Percentiles rank a stretch among this genome's conserved stretches.
These are phyloP conservation scores for Aureobasidium zeae DNA, from an alignment of 2,329 filamentous ascomycete genomes.

Conservation along the genomic window DNA sequence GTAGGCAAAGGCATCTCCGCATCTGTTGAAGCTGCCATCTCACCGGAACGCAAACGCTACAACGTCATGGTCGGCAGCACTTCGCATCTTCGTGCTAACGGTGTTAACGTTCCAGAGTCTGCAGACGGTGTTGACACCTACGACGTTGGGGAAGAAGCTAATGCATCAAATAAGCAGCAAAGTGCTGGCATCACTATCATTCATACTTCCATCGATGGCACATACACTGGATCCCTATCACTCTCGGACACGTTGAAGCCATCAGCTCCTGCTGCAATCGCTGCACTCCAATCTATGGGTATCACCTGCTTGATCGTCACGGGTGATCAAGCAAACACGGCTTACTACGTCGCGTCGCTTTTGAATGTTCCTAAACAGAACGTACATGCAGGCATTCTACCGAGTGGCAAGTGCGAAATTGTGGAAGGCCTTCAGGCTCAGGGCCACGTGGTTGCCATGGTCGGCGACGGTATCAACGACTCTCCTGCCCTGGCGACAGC, in stretches of 20 bases:
- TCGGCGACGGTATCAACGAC: constrained; percentile 97
- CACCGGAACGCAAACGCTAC: constrained; percentile 61
- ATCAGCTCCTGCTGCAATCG: constrained; percentile 68
- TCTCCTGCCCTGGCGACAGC: constrained; percentile 89
- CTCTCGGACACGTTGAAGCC: constrained; percentile 88
- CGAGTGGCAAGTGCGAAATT: constrained; percentile 83
- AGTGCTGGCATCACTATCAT: constrained; percentile 75
- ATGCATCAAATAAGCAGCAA: constrained; percentile 21
- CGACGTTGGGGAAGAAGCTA: constrained; percentile 16
- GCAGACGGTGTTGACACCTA: constrained; percentile 40
- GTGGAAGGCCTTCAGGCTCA: constrained; percentile 64
- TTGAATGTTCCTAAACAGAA: constrained; percentile 70
- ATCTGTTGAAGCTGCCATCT: constrained; percentile 64
- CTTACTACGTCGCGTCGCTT: constrained; percentile 68
- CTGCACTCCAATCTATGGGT: constrained; percentile 73
- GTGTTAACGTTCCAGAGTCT: constrained; percentile 55
- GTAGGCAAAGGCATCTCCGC: constrained; percentile 83
- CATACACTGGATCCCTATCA: constrained; percentile 72
- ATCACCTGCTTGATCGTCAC: constrained; percentile 88
- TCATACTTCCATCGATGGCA: constrained; percentile 75
- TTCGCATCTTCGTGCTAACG: constrained; percentile 61
- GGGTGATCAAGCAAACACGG: constrained; percentile 79
- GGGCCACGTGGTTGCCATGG: constrained; percentile 84
- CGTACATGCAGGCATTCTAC: constrained; percentile 80
- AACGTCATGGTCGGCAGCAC: constrained; percentile 77